Percentiles rank a stretch among this genome's conserved stretches.
Evolutionary conservation across 352 stramenopile genomes (phyloP).

Genomic region (Globisporangium radiosum): DNA sequence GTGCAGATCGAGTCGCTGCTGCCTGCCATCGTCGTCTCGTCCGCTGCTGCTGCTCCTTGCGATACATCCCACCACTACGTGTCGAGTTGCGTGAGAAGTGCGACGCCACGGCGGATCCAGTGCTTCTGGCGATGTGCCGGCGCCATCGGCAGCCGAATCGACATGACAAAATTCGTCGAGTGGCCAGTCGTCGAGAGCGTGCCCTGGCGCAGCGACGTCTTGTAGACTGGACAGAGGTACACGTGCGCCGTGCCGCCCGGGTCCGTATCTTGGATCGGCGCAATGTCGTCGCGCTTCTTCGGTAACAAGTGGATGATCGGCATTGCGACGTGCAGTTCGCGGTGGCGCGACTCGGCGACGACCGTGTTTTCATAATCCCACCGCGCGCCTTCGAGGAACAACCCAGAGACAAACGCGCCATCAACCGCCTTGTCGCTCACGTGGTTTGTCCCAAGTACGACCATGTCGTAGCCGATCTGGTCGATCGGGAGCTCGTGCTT

Average conservation of each 20-base stretch:
- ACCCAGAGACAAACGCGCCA: constrained; percentile 83
- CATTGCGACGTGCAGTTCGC: constrained; percentile 85
- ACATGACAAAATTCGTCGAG: constrained; percentile 96
- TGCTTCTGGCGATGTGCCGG: constrained; percentile 86
- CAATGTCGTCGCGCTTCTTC: constrained; percentile 73
- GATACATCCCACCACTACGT: constrained; percentile 24
- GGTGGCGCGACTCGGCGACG: constrained; percentile 78
- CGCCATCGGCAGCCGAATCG: constrained; percentile 88
- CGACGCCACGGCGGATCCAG: constrained; percentile 93
- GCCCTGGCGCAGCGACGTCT: constrained; percentile 87
- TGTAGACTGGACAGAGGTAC: constrained; percentile 91
- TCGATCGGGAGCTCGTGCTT: constrained; percentile 90
- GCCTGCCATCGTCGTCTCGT: no score
- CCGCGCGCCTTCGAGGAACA: constrained; percentile 89
- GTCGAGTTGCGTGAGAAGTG: constrained; percentile 92
- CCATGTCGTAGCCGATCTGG: constrained; percentile 87
- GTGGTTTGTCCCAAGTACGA: constrained; percentile 49
- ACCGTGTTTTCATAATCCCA: constrained; percentile 66
- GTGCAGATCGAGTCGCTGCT: no score
- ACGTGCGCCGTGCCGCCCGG: constrained; percentile 86
- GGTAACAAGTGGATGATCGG: constrained; percentile 84
- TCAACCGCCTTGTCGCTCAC: constrained; percentile 63
- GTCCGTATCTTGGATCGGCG: constrained; percentile 86
- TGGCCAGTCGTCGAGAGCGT: constrained; percentile 92
- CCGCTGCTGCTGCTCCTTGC: no score